Conservation (phyloP, 305 asterid species). For the Solanum hybrid region DNA sequence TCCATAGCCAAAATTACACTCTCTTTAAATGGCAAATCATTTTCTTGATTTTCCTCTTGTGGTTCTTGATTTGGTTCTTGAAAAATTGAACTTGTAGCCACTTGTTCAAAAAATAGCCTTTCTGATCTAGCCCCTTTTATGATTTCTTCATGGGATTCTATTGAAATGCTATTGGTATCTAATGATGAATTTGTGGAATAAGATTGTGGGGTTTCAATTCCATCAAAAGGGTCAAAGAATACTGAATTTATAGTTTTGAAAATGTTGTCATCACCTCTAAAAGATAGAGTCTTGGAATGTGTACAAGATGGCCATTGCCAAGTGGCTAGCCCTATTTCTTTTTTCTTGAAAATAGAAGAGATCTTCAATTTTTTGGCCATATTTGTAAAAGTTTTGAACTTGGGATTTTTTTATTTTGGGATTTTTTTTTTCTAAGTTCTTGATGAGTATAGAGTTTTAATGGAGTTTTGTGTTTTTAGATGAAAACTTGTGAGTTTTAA, state of each 20-base stretch:
- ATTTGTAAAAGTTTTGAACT: neutral
- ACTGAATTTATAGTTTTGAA: constrained; percentile 9
- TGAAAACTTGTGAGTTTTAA: neutral
- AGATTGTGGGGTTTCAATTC: constrained; percentile 36
- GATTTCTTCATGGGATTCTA: constrained; percentile 41
- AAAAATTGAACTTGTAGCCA: constrained; percentile 25
- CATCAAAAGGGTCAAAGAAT: constrained; percentile 27
- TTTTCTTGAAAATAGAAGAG: constrained; percentile 10
- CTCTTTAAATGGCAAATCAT: constrained; percentile 17
- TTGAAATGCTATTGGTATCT: constrained; percentile 22
- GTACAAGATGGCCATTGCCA: constrained; percentile 12
- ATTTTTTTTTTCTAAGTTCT: neutral
- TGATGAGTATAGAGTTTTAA: neutral
- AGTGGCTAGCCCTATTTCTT: neutral
- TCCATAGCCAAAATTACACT: constrained; percentile 26
- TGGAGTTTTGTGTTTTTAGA: neutral
- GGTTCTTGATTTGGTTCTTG: constrained; percentile 3
- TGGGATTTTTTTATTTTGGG: neutral
- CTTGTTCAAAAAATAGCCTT: constrained; percentile 41
- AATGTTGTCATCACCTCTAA: neutral
- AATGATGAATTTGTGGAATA: constrained; percentile 50
- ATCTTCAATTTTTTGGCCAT: constrained; percentile 8
- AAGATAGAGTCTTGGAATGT: constrained; percentile 8
- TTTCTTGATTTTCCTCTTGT: constrained; percentile 1
- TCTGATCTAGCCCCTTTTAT: constrained; percentile 23